Evolutionary conservation across 352 stramenopile genomes (phyloP).

Genomic region (Albugo laibachii): DNA sequence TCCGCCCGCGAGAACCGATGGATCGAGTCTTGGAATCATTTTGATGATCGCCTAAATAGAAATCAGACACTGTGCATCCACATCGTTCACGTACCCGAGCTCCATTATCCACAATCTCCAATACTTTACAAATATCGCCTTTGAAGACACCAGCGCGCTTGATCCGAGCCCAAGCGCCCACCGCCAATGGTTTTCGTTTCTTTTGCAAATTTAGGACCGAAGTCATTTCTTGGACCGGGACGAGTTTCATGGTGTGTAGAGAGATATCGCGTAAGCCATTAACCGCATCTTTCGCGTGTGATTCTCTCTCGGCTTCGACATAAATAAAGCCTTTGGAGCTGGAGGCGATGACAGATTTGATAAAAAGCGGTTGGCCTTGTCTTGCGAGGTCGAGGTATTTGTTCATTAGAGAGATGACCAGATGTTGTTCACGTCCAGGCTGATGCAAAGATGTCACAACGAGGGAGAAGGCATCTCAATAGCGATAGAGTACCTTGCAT

Average conservation of each 20-base stretch:
- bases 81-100: conserved; percentile 22
- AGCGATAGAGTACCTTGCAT: conserved; percentile 69
- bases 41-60: conserved; percentile 47
- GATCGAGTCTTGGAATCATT: conserved; percentile 67
- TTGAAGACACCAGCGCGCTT: conserved; percentile 78
- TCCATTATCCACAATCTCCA: conserved; percentile 75
- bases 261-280: conserved; percentile 70
- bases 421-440: conserved; percentile 66
- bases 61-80: background rate
- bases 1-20: conserved; percentile 42
- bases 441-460: conserved; percentile 1
- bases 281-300: conserved; percentile 65
- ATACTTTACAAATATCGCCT: conserved; percentile 70
- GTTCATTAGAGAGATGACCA: conserved; percentile 79
- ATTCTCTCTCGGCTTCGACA: conserved; percentile 70
- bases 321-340: conserved; percentile 83
- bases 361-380: conserved; percentile 58
- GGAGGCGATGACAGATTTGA: conserved; percentile 74
- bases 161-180: conserved; percentile 64
- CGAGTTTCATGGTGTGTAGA: conserved; percentile 78
- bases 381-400: conserved; percentile 76
- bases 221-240: conserved; percentile 80
- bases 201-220: conserved; percentile 76
- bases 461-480: no score
- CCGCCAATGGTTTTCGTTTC: conserved; percentile 56